These are phyloP conservation scores for Byssochlamys sp. DNA, from an alignment of 2,329 filamentous ascomycete species.

Conservation along the genomic window DNA sequence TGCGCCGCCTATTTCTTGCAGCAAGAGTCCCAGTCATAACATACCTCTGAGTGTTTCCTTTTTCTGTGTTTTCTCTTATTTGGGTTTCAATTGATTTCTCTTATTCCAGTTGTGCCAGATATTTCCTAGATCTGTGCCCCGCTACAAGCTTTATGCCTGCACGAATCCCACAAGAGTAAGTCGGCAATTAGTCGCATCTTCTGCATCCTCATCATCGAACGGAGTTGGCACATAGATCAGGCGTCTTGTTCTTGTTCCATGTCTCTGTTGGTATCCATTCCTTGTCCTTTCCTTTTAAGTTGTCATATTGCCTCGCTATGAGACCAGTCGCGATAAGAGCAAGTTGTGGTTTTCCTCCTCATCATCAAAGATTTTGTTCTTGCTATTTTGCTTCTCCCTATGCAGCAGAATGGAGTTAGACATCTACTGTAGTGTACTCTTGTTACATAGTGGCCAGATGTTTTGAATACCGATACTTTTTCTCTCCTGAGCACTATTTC, in stretches of 20 bases:
- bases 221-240: conserved; percentile 17
- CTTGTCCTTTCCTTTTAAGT: not conserved
- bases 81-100: not conserved
- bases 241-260: conserved; percentile 11
- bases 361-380: conserved; percentile 3
- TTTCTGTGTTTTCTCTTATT: not conserved
- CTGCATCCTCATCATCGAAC: conserved; percentile 9
- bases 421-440: not conserved
- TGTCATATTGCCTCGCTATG: not conserved
- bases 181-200: not conserved
- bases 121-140: not conserved
- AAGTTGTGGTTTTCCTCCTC: not conserved
- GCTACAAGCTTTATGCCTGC: not conserved
- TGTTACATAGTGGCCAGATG: not conserved
- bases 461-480: not conserved
- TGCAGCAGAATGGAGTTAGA: not conserved
- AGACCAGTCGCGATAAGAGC: not conserved
- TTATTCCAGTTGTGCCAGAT: not conserved
- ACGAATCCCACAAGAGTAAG: not conserved
- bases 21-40: not conserved
- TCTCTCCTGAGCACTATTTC: not conserved
- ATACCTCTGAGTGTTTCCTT: not conserved
- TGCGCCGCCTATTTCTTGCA: not conserved
- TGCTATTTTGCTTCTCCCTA: conserved; percentile 2
- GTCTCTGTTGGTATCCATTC: conserved; percentile 4